These are phyloP conservation scores for Gamsiella multidivaricata DNA, from an alignment of 192 early-diverging fungal species.

Conservation along the genomic window DNA sequence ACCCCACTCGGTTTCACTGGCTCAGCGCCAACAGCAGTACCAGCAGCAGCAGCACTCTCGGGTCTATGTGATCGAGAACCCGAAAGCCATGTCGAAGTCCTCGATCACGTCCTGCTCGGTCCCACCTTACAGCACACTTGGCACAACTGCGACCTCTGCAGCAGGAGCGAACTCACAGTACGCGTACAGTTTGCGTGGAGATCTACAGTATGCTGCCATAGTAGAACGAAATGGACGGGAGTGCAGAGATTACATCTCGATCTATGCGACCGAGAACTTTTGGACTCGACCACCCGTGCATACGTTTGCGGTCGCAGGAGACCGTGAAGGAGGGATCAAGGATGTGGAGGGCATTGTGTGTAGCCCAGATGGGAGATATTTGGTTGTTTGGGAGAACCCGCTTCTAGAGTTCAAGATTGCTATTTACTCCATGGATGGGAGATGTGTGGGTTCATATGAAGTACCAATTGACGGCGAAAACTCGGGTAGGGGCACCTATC, in stretches of 20 bases:
- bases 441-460: slow-evolving; percentile 21
- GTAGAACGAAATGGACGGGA: slow-evolving; percentile 37
- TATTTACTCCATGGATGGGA: slow-evolving; percentile 35
- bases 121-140: slow-evolving; percentile 40
- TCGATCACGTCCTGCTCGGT: slow-evolving; percentile 29
- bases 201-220: slow-evolving; percentile 40
- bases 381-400: slow-evolving; percentile 80
- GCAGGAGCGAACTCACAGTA: slow-evolving; percentile 19
- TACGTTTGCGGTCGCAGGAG: slow-evolving; percentile 24
- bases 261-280: slow-evolving; percentile 42
- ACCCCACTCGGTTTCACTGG: not conserved
- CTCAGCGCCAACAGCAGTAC: slow-evolving; percentile 8
- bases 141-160: slow-evolving; percentile 37
- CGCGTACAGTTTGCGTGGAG: slow-evolving; percentile 23
- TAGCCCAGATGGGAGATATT: slow-evolving; percentile 87
- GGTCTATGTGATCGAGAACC: slow-evolving; percentile 26
- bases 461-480: not conserved
- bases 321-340: slow-evolving; percentile 63
- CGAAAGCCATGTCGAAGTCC: slow-evolving; percentile 32
- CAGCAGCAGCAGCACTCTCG: not conserved
- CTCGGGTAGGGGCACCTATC: slow-evolving; percentile 49
- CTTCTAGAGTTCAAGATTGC: slow-evolving; percentile 65
- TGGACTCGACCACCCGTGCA: slow-evolving; percentile 34
- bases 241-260: slow-evolving; percentile 37
- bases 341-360: slow-evolving; percentile 82